Evolutionary conservation across 2,329 filamentous ascomycete genomes (phyloP).

Genomic region (Diaporthe aspalathi): DNA sequence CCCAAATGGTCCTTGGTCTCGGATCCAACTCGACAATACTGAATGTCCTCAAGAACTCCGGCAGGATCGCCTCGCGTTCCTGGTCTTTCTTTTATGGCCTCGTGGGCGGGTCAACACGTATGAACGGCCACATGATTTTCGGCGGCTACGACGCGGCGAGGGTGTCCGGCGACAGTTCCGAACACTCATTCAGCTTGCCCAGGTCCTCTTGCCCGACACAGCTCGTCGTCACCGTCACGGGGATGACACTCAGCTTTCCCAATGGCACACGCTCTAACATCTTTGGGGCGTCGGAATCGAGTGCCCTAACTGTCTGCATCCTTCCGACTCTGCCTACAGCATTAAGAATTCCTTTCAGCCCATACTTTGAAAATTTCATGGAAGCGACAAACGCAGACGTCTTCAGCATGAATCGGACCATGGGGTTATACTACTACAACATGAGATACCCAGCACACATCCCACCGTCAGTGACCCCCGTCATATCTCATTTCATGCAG

Average conservation of each 20-base stretch:
- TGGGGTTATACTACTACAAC: background rate
- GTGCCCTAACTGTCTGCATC: background rate
- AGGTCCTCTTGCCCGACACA: background rate
- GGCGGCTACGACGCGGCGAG: background rate
- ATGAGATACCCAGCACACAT: background rate
- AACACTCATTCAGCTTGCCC: background rate
- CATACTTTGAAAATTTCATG: slow-evolving; percentile 1
- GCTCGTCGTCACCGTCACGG: background rate
- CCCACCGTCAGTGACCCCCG: background rate
- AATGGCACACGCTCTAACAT: slow-evolving; percentile 4
- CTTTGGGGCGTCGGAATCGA: background rate
- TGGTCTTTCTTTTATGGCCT: slow-evolving; percentile 50
- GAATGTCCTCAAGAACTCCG: slow-evolving; percentile 41
- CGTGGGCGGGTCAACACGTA: background rate
- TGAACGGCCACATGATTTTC: background rate
- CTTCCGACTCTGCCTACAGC: background rate
- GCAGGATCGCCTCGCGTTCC: slow-evolving; percentile 45
- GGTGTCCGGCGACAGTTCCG: background rate
- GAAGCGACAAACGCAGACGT: background rate
- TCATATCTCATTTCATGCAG: background rate
- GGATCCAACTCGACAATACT: slow-evolving; percentile 49
- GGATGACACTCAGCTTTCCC: background rate
- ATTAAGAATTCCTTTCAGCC: background rate
- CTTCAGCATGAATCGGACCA: background rate
- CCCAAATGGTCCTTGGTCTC: slow-evolving; percentile 44